Conservation (phyloP, 1,284 basidiomycete genomes). For the Fomitopsis betulina region DNA sequence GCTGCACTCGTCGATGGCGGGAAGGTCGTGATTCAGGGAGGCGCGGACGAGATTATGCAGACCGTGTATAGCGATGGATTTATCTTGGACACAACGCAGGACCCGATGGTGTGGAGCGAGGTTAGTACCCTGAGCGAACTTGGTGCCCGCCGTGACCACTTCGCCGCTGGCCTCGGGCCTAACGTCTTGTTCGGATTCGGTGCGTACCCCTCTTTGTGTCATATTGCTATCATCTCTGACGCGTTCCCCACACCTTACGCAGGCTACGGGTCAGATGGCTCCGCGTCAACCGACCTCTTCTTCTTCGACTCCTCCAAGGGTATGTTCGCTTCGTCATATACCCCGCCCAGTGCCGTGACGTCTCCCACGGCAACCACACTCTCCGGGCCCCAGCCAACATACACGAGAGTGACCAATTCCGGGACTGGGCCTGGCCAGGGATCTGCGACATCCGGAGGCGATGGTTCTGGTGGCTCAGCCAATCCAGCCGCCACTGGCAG, state of each 20-base stretch:
- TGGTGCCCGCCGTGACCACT: conserved; percentile 67
- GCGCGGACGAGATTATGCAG: conserved; percentile 56
- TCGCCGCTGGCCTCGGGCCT: conserved; percentile 55
- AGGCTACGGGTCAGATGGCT: conserved; percentile 55
- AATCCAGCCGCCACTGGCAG: neutral
- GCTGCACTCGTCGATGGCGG: conserved; percentile 48
- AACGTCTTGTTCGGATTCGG: conserved; percentile 78
- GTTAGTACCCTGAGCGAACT: conserved; percentile 49
- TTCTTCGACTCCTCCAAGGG: conserved; percentile 46
- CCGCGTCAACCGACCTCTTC: conserved; percentile 45
- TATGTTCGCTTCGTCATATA: conserved; percentile 37
- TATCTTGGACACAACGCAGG: conserved; percentile 60
- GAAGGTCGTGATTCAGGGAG: conserved; percentile 73
- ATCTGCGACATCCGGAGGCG: neutral
- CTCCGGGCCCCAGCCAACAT: conserved; percentile 26
- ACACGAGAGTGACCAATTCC: conserved; percentile 8
- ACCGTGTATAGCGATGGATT: conserved; percentile 66
- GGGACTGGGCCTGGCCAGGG: conserved; percentile 3
- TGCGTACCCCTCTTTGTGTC: conserved; percentile 32
- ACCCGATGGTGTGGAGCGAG: conserved; percentile 52
- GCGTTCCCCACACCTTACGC: conserved; percentile 4
- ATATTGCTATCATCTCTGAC: neutral
- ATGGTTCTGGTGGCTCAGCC: neutral
- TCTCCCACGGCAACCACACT: conserved; percentile 35
- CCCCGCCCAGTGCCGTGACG: conserved; percentile 32